Percentiles rank a stretch among this genome's conserved stretches.
phyloP scores from a whole-genome alignment of 1,284 basidiomycete genomes.

The Peniophora sp. region DNA sequence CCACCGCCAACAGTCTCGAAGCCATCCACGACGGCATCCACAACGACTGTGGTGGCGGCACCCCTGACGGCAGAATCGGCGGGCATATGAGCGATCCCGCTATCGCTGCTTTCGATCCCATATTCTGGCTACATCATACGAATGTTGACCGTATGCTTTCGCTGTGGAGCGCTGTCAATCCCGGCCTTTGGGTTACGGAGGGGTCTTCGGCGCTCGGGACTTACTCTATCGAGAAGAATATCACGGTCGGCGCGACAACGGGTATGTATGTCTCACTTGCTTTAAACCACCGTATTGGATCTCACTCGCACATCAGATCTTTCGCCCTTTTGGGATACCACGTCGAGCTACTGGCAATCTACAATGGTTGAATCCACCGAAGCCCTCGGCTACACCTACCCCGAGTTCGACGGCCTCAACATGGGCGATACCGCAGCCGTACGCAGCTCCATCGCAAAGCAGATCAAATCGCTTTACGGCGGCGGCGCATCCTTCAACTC shows the following conservation, averaged over 20 bases:
- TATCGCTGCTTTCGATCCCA: constrained; percentile 1
- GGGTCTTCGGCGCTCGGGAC: constrained; percentile 25
- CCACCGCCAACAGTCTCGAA: constrained; percentile 5
- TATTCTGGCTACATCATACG: neutral
- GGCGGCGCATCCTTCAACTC: neutral
- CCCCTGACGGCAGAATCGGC: neutral
- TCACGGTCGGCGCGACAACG: neutral
- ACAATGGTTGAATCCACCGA: neutral
- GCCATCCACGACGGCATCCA: constrained; percentile 6
- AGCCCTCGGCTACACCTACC: neutral
- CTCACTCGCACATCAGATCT: neutral
- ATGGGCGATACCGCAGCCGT: neutral
- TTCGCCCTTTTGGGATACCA: neutral
- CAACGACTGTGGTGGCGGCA: neutral
- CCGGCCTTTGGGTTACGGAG: constrained; percentile 3
- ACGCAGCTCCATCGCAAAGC: neutral
- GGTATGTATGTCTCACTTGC: neutral
- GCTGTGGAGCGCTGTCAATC: neutral
- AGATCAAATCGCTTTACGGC: neutral
- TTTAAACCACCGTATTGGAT: neutral
- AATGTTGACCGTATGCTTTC: neutral
- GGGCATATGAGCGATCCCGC: constrained; percentile 4
- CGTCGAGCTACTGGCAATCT: neutral
- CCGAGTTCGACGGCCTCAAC: neutral
- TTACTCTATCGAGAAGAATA: constrained; percentile 13